phyloP scores from a whole-genome alignment of 345 rosid species.

The Euphorbia peplus region DNA sequence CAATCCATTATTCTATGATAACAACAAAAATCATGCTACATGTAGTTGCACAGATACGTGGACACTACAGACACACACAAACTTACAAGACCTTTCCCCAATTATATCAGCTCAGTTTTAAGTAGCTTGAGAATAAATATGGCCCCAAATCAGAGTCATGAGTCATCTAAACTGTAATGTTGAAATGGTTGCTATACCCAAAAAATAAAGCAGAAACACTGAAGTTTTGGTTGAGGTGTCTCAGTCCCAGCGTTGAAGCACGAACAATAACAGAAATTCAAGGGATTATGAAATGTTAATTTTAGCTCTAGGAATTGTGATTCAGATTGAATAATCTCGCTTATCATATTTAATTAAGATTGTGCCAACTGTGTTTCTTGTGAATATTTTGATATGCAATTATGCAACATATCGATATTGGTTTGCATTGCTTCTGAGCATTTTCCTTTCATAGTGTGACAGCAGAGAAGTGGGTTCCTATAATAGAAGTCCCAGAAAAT shows the following conservation, averaged over 20 bases:
- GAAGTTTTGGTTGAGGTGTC: not conserved
- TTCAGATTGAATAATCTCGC: not conserved
- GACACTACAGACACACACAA: not conserved
- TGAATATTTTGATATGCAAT: not conserved
- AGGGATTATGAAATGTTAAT: not conserved
- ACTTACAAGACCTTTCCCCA: not conserved
- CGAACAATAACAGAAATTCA: not conserved
- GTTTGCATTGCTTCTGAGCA: not conserved
- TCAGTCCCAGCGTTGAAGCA: not conserved
- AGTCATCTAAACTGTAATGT: not conserved
- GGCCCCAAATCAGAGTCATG: not conserved
- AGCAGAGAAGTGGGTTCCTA: constrained; percentile 96
- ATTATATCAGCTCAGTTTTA: not conserved
- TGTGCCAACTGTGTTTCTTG: not conserved
- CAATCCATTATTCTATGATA: not conserved
- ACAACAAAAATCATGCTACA: not conserved
- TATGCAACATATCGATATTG: not conserved
- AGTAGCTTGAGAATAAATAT: not conserved
- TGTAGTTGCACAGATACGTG: not conserved
- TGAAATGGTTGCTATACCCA: not conserved
- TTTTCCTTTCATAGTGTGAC: constrained; percentile 62
- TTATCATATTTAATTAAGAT: not conserved
- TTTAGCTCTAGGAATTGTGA: not conserved
- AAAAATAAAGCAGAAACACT: not conserved
- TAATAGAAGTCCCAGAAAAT: constrained; percentile 73